Conservation (phyloP, 257 asterid species). For the Capsicum chinense region DNA sequence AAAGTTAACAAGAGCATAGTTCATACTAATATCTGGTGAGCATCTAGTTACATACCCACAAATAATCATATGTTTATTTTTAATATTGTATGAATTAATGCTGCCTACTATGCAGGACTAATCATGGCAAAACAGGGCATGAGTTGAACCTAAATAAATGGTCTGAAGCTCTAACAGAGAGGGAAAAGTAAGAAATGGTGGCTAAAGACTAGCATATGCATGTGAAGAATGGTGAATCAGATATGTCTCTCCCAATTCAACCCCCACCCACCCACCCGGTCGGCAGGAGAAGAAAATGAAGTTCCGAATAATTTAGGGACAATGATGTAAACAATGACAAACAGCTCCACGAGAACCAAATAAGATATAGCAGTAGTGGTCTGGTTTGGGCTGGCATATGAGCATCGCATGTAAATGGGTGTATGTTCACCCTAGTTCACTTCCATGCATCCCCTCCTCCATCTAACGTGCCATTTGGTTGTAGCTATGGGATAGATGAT, state of each 20-base stretch:
- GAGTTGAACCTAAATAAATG: background rate
- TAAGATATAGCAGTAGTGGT: conserved; percentile 5
- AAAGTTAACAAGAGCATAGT: background rate
- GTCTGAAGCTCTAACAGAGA: conserved; percentile 4
- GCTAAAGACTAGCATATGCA: conserved; percentile 16
- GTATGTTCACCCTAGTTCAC: conserved; percentile 18
- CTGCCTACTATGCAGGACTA: background rate
- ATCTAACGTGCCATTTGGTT: conserved; percentile 11
- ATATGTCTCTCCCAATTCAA: conserved; percentile 16
- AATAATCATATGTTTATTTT: conserved; percentile 15
- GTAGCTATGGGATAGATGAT: conserved; percentile 20
- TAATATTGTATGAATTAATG: background rate
- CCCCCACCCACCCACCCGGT: background rate
- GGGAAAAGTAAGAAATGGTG: conserved; percentile 14
- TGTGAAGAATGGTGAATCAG: conserved; percentile 3
- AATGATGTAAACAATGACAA: conserved; percentile 6
- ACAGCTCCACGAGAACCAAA: background rate
- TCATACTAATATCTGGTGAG: conserved; percentile 9
- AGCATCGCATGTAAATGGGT: background rate
- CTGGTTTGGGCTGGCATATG: conserved; percentile 2
- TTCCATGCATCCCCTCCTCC: conserved; percentile 17
- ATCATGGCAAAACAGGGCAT: background rate
- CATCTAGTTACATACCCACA: conserved; percentile 1
- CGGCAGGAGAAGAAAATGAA: conserved; percentile 13
- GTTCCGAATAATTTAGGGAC: background rate